These are phyloP conservation scores for Jatropha podagrica DNA, from an alignment of 441 rosid genomes.

Conservation along the genomic window DNA sequence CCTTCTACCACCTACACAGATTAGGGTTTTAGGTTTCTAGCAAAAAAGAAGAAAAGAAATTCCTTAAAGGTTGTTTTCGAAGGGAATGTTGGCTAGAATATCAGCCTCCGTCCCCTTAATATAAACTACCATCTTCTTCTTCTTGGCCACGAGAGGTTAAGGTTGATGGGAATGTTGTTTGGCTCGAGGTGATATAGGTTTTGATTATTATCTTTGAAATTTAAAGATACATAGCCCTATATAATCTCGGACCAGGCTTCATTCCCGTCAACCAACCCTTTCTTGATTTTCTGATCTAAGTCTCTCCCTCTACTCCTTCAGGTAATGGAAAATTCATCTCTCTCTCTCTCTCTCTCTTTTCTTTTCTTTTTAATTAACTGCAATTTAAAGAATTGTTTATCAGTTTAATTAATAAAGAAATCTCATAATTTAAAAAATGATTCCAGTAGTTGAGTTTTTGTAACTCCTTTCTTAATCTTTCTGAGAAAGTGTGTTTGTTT, in stretches of 20 bases:
- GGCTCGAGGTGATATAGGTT: slow-evolving; percentile 50
- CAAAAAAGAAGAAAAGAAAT: not conserved
- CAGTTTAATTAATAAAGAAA: too few relatives aligned
- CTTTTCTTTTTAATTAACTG: not conserved
- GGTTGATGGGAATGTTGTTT: slow-evolving; percentile 62
- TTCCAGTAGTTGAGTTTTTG: too few relatives aligned
- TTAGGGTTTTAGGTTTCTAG: slow-evolving; percentile 10
- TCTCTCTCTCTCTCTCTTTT: not conserved
- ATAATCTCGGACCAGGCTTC: slow-evolving; percentile 69
- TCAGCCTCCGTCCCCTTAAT: too few relatives aligned
- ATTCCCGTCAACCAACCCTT: slow-evolving; percentile 49
- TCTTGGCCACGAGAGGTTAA: slow-evolving; percentile 25
- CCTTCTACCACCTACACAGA: not conserved
- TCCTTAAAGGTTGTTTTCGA: slow-evolving; percentile 2
- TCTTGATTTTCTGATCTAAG: slow-evolving; percentile 16
- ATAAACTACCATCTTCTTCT: not conserved
- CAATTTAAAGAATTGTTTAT: too few relatives aligned
- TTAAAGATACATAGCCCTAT: slow-evolving; percentile 23
- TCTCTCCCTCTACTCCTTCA: not conserved
- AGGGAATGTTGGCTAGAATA: slow-evolving; percentile 14
- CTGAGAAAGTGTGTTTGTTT: not conserved
- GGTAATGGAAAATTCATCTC: not conserved
- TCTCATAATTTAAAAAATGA: too few relatives aligned
- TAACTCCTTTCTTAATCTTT: not conserved
- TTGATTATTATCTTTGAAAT: slow-evolving; percentile 19